A percentile compares a stretch with the other conserved stretches of the same genome.
Evolutionary conservation across 805 yeast species (phyloP).

Genomic region (Gaillardinia entomophila): DNA sequence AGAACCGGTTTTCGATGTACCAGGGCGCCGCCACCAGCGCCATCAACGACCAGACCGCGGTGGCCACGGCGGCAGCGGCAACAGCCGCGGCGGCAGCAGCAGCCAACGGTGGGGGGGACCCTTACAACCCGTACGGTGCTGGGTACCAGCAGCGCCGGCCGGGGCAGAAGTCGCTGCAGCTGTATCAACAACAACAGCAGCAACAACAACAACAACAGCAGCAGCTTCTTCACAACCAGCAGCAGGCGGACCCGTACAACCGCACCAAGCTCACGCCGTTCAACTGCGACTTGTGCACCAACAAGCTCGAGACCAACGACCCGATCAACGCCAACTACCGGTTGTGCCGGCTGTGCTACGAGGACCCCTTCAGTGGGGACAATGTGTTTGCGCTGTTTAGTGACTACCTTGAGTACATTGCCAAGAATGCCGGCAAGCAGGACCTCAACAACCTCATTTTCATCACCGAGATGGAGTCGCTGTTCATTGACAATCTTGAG

Average conservation of each 20-base stretch:
- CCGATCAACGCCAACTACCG: slow-evolving; percentile 18
- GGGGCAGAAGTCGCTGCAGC: slow-evolving; percentile 1
- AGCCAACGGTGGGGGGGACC: neutral
- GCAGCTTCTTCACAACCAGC: slow-evolving; percentile 13
- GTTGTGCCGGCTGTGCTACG: slow-evolving; percentile 22
- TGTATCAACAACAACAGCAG: slow-evolving; percentile 4
- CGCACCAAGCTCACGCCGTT: slow-evolving; percentile 9
- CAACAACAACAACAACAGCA: slow-evolving; percentile 1
- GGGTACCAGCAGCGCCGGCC: neutral
- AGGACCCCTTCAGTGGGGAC: slow-evolving; percentile 21
- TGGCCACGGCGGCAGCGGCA: slow-evolving; percentile 10
- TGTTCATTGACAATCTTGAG: slow-evolving; percentile 11
- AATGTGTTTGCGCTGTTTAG: slow-evolving; percentile 23
- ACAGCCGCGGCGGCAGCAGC: slow-evolving; percentile 9
- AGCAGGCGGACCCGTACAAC: slow-evolving; percentile 11
- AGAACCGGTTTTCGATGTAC: neutral
- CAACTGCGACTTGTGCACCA: slow-evolving; percentile 23
- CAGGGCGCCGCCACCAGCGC: neutral
- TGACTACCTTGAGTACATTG: slow-evolving; percentile 17
- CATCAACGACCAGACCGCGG: neutral
- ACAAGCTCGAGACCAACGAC: slow-evolving; percentile 17
- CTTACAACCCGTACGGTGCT: neutral
- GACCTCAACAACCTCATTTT: slow-evolving; percentile 12
- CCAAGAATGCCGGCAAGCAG: slow-evolving; percentile 6
- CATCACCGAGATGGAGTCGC: slow-evolving; percentile 14